Evolutionary conservation across 2,329 filamentous ascomycete species (phyloP).

Genomic region (Cordyceps farinosa): DNA sequence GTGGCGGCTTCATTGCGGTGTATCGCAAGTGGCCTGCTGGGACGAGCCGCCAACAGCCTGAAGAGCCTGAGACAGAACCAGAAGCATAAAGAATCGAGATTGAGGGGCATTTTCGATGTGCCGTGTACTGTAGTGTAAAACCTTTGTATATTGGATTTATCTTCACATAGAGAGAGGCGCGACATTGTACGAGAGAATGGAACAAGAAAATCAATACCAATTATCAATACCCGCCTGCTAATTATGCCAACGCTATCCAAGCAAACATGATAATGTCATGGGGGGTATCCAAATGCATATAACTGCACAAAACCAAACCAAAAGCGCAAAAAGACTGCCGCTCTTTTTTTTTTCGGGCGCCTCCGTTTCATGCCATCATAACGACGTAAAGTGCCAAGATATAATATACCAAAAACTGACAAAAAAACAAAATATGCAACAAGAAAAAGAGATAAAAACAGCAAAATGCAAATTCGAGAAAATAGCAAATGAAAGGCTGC

Average conservation of each 20-base stretch:
- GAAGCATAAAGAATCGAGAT: too few relatives aligned
- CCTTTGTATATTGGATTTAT: neutral
- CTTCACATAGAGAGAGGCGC: neutral
- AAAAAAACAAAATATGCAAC: slow-evolving; percentile 1
- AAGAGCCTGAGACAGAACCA: neutral
- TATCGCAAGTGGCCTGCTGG: slow-evolving; percentile 32
- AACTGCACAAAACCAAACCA: slow-evolving; percentile 4
- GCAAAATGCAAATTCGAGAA: neutral
- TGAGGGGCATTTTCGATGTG: too few relatives aligned
- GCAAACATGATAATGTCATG: slow-evolving; percentile 16
- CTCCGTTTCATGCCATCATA: slow-evolving; percentile 12
- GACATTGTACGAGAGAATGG: neutral
- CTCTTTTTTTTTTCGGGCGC: neutral
- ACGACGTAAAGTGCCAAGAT: neutral
- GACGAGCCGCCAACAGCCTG: neutral
- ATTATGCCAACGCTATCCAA: slow-evolving; percentile 18
- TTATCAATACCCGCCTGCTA: slow-evolving; percentile 17
- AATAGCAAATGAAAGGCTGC: neutral
- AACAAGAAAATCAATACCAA: neutral
- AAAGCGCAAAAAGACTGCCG: neutral
- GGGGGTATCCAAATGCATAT: slow-evolving; percentile 18
- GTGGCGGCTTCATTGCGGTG: slow-evolving; percentile 41
- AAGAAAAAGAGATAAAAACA: neutral
- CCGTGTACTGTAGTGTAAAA: neutral
- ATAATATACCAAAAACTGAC: neutral